phyloP scores from a whole-genome alignment of 805 yeast genomes.

The Candida cerambycidarum region DNA sequence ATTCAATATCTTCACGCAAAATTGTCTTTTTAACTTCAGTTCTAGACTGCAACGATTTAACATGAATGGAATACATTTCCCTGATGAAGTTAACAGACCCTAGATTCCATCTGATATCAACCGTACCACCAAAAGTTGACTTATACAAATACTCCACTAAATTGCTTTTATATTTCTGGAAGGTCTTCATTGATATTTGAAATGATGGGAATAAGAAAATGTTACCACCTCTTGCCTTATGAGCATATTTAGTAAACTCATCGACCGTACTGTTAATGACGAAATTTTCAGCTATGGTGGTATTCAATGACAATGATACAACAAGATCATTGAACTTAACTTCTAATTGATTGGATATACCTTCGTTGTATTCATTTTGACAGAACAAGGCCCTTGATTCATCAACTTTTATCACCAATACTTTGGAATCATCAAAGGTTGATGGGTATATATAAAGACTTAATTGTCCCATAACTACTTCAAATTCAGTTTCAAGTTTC shows the following conservation, averaged over 20 bases:
- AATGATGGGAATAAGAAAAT: slow-evolving; percentile 80
- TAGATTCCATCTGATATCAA: slow-evolving; percentile 90
- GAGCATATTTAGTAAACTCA: slow-evolving; percentile 56
- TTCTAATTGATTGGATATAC: slow-evolving; percentile 56
- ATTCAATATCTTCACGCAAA: slow-evolving; percentile 25
- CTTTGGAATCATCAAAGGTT: slow-evolving; percentile 74
- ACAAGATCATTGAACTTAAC: slow-evolving; percentile 61
- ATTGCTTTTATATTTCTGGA: slow-evolving; percentile 54
- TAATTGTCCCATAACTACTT: slow-evolving; percentile 56
- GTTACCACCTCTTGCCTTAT: slow-evolving; percentile 70
- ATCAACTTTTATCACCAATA: slow-evolving; percentile 60
- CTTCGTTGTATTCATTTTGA: slow-evolving; percentile 45
- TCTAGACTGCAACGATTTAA: slow-evolving; percentile 67
- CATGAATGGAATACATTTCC: slow-evolving; percentile 90
- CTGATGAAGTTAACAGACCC: slow-evolving; percentile 88
- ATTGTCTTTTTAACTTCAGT: slow-evolving; percentile 32
- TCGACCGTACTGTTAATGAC: slow-evolving; percentile 47
- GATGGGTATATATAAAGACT: slow-evolving; percentile 77
- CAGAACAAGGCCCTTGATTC: slow-evolving; percentile 53
- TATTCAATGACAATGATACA: slow-evolving; percentile 65
- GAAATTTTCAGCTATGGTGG: slow-evolving; percentile 50
- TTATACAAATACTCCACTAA: slow-evolving; percentile 65
- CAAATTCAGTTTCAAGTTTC: slow-evolving; percentile 65
- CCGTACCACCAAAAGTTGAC: slow-evolving; percentile 83
- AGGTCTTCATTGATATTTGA: slow-evolving; percentile 70